Conservation (phyloP, 371 early-diverging fungal genomes). For the Syncephalastrum contaminatum region DNA sequence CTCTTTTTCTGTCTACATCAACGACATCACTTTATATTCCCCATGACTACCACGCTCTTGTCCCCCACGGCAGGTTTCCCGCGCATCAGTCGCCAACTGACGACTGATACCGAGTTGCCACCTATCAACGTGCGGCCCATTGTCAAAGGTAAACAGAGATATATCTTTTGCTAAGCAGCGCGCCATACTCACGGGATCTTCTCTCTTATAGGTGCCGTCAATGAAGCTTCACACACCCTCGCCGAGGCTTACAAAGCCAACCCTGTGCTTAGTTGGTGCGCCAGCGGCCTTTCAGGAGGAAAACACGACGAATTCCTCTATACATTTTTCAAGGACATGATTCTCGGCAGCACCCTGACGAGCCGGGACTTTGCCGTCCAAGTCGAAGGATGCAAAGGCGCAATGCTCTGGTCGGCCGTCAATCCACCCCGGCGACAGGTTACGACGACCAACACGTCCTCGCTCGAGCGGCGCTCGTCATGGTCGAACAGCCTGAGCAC, state of each 20-base stretch:
- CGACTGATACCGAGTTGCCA: constrained; percentile 28
- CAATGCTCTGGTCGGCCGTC: constrained; percentile 25
- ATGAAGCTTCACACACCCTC: constrained; percentile 40
- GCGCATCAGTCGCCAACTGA: constrained; percentile 28
- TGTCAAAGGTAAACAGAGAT: constrained; percentile 28
- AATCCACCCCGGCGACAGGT: not conserved
- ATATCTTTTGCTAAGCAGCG: not conserved
- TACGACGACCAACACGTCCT: constrained; percentile 14
- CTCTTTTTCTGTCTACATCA: too few relatives aligned
- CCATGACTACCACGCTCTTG: too few relatives aligned
- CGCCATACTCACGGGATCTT: not conserved
- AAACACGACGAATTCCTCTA: constrained; percentile 26
- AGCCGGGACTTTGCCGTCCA: constrained; percentile 42
- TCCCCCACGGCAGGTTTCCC: too few relatives aligned
- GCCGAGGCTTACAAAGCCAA: constrained; percentile 31
- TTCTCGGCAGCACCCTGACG: constrained; percentile 26
- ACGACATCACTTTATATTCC: too few relatives aligned
- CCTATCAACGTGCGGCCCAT: constrained; percentile 37
- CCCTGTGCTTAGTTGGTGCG: constrained; percentile 21
- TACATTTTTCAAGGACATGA: constrained; percentile 30
- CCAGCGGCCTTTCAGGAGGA: constrained; percentile 3
- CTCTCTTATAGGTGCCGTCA: constrained; percentile 28
- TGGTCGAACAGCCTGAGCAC: constrained; percentile 25
- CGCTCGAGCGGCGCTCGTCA: constrained; percentile 7
- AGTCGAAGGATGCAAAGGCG: constrained; percentile 43